Percentiles rank a stretch among this genome's conserved stretches.
These are phyloP conservation scores for Lactuca sativa DNA, from an alignment of 129 eudicot species.

Conservation along the genomic window DNA sequence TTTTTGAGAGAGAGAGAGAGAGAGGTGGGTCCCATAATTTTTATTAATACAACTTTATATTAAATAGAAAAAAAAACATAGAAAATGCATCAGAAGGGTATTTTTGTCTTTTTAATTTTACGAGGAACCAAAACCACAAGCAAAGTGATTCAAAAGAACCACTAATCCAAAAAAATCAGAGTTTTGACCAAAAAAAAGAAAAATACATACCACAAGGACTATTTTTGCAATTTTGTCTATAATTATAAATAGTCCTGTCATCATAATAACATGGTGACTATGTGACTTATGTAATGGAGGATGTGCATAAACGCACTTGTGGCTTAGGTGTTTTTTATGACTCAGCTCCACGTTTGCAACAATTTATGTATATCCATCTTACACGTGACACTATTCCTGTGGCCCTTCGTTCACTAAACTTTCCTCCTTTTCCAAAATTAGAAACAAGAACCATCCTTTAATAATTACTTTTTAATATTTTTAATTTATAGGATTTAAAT, in stretches of 20 bases:
- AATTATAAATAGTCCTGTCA: not conserved
- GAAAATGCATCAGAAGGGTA: no score
- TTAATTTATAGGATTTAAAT: not conserved
- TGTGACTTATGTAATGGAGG: slow-evolving; percentile 1
- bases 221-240: no score
- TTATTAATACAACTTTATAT: no score
- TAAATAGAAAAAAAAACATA: no score
- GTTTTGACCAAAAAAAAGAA: no score
- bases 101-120: no score
- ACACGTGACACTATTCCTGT: not conserved
- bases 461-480: not conserved
- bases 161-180: no score
- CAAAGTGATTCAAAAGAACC: no score
- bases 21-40: no score
- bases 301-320: slow-evolving; percentile 26
- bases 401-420: not conserved
- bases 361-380: not conserved
- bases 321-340: slow-evolving; percentile 20
- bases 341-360: slow-evolving; percentile 35
- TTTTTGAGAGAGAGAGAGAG: no score
- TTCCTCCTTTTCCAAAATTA: not conserved
- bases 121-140: no score
- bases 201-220: no score
- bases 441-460: not conserved
- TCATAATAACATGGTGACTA: slow-evolving; percentile 12